Conservation (phyloP, 164 flowering plant species). For the Taxillus chinensis region DNA sequence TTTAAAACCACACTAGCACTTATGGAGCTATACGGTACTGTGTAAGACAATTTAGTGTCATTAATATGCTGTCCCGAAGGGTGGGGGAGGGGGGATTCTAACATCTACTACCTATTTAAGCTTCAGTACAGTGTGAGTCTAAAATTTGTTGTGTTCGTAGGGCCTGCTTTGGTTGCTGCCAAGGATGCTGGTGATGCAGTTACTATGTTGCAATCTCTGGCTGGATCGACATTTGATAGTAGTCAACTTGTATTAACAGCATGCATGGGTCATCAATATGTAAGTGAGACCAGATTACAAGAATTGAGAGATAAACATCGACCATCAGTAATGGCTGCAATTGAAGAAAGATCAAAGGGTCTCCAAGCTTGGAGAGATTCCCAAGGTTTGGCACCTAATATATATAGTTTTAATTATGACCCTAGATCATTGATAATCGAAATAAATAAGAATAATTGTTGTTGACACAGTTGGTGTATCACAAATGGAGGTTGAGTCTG, state of each 20-base stretch:
- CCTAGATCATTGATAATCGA: slow-evolving; percentile 43
- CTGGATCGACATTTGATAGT: slow-evolving; percentile 98
- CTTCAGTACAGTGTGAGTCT: too few species aligned
- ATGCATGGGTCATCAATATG: slow-evolving; percentile 69
- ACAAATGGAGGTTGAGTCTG: slow-evolving; percentile 25
- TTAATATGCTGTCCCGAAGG: slow-evolving; percentile 21
- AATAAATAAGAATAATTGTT: slow-evolving; percentile 19
- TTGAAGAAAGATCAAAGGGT: slow-evolving; percentile 83
- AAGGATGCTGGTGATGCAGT: too few species aligned
- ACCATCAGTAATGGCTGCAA: slow-evolving; percentile 46
- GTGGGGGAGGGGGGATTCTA: too few species aligned
- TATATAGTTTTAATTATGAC: slow-evolving; percentile 68
- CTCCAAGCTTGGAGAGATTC: slow-evolving; percentile 19
- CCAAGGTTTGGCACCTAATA: slow-evolving; percentile 69
- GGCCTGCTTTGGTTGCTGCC: too few species aligned
- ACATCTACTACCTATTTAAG: too few species aligned
- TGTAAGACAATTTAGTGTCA: slow-evolving; percentile 3
- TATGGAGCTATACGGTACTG: slow-evolving; percentile 97
- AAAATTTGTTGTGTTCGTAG: too few species aligned
- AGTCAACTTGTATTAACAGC: slow-evolving; percentile 33
- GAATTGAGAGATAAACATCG: slow-evolving; percentile 69
- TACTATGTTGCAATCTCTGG: slow-evolving; percentile 17
- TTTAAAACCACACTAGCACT: slow-evolving; percentile 87
- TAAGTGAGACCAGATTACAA: slow-evolving; percentile 58
- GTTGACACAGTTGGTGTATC: slow-evolving; percentile 20